phyloP scores from a whole-genome alignment of 306 rosid species.

The Betula pendula region DNA sequence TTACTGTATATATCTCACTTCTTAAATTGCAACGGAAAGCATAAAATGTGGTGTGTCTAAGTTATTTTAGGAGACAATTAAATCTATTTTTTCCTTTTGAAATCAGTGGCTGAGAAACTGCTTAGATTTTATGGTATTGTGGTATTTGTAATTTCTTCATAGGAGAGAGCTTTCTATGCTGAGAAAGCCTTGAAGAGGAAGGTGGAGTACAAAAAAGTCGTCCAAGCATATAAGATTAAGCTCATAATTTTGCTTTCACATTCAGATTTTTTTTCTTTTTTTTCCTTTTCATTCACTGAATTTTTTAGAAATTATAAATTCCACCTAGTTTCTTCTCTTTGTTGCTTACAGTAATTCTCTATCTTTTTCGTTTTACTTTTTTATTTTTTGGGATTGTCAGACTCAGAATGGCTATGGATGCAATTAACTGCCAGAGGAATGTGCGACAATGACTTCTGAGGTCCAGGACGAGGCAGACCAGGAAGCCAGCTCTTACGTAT shows the following conservation, averaged over 20 bases:
- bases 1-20: background rate
- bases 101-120: background rate
- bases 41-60: background rate
- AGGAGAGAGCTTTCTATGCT: conserved; percentile 35
- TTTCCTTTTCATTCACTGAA: background rate
- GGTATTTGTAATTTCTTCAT: conserved; percentile 1
- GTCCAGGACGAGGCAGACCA: conserved; percentile 28
- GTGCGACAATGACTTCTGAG: conserved; percentile 28
- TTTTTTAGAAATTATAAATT: background rate
- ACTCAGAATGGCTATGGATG: background rate
- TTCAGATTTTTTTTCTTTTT: conserved; percentile 8
- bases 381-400: conserved; percentile 7
- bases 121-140: background rate
- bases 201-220: conserved; percentile 30
- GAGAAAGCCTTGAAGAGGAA: conserved; percentile 32
- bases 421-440: conserved; percentile 28
- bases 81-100: background rate
- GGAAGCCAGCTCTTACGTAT: conserved; percentile 34
- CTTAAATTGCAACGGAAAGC: background rate
- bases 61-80: background rate
- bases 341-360: background rate
- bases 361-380: background rate
- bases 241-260: conserved; percentile 6
- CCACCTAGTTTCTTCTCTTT: background rate
- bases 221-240: conserved; percentile 31